Conservation (phyloP, 352 stramenopile species). For the Globisporangium acanthophoron region DNA sequence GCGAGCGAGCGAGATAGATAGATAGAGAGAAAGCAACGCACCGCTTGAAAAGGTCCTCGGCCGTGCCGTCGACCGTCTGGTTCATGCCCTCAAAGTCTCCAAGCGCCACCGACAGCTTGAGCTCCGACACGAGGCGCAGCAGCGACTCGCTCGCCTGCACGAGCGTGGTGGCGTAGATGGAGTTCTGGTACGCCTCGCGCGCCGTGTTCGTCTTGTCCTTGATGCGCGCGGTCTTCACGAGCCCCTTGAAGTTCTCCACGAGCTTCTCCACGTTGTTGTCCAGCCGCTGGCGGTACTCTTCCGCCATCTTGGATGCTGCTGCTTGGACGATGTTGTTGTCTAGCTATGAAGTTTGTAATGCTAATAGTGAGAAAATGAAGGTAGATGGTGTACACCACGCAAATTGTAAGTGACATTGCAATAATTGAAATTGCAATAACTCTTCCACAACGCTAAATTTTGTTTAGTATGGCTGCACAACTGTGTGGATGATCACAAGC, state of each 20-base stretch:
- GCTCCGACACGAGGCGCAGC: conserved; percentile 75
- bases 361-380: too few species aligned
- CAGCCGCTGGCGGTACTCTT: conserved; percentile 79
- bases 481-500: too few species aligned
- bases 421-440: too few species aligned
- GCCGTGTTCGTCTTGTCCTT: conserved; percentile 80
- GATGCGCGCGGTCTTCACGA: conserved; percentile 78
- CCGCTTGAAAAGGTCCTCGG: conserved; percentile 65
- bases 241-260: conserved; percentile 83
- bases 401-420: too few species aligned
- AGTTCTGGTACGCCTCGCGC: conserved; percentile 73
- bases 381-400: too few species aligned
- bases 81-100: conserved; percentile 86
- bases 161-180: conserved; percentile 76
- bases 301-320: conserved; percentile 36
- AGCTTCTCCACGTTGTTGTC: conserved; percentile 88
- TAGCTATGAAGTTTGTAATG: too few species aligned
- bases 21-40: conserved; percentile 8
- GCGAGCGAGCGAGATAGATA: too few species aligned
- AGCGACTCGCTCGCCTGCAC: conserved; percentile 78
- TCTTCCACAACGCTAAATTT: too few species aligned
- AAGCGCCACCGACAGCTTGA: conserved; percentile 75
- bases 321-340: not conserved
- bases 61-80: conserved; percentile 70
- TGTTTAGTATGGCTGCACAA: too few species aligned